phyloP scores from a whole-genome alignment of 2,329 filamentous ascomycete genomes.

The Fusarium algeriense region DNA sequence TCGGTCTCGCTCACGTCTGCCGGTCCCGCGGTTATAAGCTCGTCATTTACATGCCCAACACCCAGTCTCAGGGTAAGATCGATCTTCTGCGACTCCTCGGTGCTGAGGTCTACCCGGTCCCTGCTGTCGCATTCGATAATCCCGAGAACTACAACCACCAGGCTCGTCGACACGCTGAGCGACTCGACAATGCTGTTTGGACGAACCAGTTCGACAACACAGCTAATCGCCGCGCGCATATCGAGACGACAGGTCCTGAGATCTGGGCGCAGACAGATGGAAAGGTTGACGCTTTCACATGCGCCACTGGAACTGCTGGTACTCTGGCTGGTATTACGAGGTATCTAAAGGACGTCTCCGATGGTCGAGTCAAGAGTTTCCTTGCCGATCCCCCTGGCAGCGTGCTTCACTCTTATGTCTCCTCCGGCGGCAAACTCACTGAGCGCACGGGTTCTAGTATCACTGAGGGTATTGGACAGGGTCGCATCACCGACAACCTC shows the following conservation, averaged over 20 bases:
- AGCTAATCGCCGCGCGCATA: constrained; percentile 92
- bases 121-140: constrained; percentile 95
- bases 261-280: constrained; percentile 94
- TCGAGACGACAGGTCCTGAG: constrained; percentile 97
- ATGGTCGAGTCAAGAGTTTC: constrained; percentile 85
- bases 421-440: constrained; percentile 83
- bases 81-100: constrained; percentile 91
- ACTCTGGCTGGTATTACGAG: constrained; percentile 90
- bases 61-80: constrained; percentile 97
- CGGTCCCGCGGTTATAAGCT: constrained; percentile 91
- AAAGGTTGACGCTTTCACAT: constrained; percentile 92
- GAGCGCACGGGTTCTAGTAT: constrained; percentile 89
- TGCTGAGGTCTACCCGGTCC: constrained; percentile 95
- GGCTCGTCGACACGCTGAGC: constrained; percentile 88
- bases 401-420: constrained; percentile 92
- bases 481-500: constrained; percentile 95
- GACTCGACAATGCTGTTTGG: constrained; percentile 91
- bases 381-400: constrained; percentile 94
- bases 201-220: constrained; percentile 99
- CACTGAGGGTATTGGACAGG: constrained; percentile 97
- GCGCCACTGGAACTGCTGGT: constrained; percentile 91
- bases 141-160: constrained; percentile 98
- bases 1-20: constrained; percentile 97
- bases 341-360: constrained; percentile 86
- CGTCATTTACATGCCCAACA: constrained; percentile 99